Conservation (phyloP, 352 stramenopile species). For the Phytopythium sindhum region DNA sequence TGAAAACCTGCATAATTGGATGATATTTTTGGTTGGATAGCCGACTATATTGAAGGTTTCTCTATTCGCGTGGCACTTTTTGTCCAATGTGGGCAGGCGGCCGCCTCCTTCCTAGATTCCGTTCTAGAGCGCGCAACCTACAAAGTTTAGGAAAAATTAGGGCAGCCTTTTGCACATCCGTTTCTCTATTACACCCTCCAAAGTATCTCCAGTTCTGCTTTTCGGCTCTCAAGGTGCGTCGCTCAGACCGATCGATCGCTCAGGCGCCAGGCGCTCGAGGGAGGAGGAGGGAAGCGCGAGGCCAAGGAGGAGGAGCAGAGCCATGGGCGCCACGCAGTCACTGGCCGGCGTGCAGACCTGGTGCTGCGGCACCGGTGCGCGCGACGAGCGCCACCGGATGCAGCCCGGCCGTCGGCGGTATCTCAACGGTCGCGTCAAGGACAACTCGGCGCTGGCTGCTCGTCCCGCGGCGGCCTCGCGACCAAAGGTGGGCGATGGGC, state of each 20-base stretch:
- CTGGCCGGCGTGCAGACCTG: constrained; percentile 32
- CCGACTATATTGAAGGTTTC: background rate
- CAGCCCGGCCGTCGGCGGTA: constrained; percentile 37
- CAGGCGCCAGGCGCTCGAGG: background rate
- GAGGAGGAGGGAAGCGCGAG: background rate
- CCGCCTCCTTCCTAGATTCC: too few relatives aligned
- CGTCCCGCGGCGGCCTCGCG: constrained; percentile 24
- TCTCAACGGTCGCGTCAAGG: constrained; percentile 38
- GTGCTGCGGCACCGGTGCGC: constrained; percentile 43
- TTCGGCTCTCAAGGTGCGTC: background rate
- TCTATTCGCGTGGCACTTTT: constrained; percentile 1
- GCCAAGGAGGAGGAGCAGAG: background rate
- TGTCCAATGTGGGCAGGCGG: too few relatives aligned
- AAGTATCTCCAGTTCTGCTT: background rate
- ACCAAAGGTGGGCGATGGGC: constrained; percentile 23
- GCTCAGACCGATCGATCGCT: too few relatives aligned
- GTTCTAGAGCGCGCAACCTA: too few relatives aligned
- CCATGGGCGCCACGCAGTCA: constrained; percentile 39
- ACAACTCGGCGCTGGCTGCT: constrained; percentile 20
- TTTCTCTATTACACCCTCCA: background rate
- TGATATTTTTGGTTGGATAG: too few relatives aligned
- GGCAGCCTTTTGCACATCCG: background rate
- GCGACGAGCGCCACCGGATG: constrained; percentile 30
- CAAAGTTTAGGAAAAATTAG: too few relatives aligned
- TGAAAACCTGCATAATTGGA: too few relatives aligned